These are phyloP conservation scores for Colletotrichum noveboracense DNA, from an alignment of 2,329 filamentous ascomycete species.

Conservation along the genomic window DNA sequence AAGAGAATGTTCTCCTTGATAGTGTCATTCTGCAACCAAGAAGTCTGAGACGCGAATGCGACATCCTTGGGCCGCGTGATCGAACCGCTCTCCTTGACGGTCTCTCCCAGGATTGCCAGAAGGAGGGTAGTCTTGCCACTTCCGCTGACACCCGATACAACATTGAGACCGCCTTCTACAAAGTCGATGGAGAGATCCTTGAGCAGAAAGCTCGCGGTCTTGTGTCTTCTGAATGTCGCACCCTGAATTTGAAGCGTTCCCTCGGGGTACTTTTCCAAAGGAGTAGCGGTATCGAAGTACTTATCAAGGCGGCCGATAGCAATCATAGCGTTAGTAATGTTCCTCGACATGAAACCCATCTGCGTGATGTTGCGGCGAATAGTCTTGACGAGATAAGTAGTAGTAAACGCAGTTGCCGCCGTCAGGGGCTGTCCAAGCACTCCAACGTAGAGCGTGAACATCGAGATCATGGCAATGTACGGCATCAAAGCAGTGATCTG, in stretches of 20 bases:
- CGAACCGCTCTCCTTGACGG: constrained; percentile 51
- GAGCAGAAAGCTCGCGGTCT: constrained; percentile 54
- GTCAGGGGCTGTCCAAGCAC: constrained; percentile 53
- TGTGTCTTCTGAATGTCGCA: constrained; percentile 55
- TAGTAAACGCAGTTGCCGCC: constrained; percentile 63
- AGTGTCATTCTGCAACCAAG: constrained; percentile 64
- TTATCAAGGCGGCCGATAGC: constrained; percentile 58
- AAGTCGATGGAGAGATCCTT: constrained; percentile 56
- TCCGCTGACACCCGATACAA: constrained; percentile 59
- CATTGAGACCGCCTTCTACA: constrained; percentile 58
- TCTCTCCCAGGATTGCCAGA: constrained; percentile 59
- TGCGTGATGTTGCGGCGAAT: constrained; percentile 58
- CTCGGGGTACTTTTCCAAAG: constrained; percentile 50
- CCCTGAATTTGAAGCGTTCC: constrained; percentile 52
- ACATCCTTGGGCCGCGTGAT: constrained; percentile 57
- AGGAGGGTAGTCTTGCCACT: constrained; percentile 63
- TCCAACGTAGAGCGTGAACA: constrained; percentile 58
- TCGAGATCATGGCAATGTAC: constrained; percentile 55
- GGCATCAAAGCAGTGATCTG: constrained; percentile 59
- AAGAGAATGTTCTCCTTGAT: constrained; percentile 62
- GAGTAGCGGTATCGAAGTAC: constrained; percentile 57
- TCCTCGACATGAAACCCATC: constrained; percentile 49
- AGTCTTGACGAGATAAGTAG: constrained; percentile 57
- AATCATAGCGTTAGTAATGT: constrained; percentile 46
- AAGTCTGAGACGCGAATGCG: constrained; percentile 61